Evolutionary conservation across 169 alveolate genomes (phyloP).

Genomic region (Eimeria zaria): DNA sequence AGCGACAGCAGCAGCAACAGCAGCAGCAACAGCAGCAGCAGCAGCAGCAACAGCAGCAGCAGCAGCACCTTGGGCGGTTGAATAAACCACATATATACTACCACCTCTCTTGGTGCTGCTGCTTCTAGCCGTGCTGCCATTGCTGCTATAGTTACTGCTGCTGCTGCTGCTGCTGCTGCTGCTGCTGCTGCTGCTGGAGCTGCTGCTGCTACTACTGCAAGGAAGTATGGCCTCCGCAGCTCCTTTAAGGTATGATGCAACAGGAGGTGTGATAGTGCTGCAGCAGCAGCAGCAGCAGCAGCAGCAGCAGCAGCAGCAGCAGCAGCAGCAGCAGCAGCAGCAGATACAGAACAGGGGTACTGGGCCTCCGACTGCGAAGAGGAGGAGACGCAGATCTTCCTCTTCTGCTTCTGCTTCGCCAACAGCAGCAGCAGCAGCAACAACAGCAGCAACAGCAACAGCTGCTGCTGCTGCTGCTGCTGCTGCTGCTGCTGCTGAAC

Average conservation of each 20-base stretch:
- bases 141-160: background rate
- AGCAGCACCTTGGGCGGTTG: no score
- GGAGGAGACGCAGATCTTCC: no score
- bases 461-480: no score
- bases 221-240: background rate
- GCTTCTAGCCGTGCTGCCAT: background rate
- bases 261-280: background rate
- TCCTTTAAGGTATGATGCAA: background rate
- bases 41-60: background rate
- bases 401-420: no score
- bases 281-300: background rate
- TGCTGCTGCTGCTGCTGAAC: no score
- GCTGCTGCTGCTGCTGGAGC: background rate
- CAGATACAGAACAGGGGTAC: no score
- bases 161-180: constrained; percentile 5
- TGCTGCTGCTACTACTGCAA: constrained; percentile 16
- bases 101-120: background rate
- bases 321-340: no score
- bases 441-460: no score
- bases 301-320: no score
- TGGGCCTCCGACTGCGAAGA: no score
- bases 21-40: background rate
- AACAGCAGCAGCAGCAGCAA: no score
- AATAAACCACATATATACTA: no score
- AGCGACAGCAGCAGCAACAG: background rate